phyloP scores from a whole-genome alignment of 2,329 filamentous ascomycete species.

The Trichoderma semiorbis region DNA sequence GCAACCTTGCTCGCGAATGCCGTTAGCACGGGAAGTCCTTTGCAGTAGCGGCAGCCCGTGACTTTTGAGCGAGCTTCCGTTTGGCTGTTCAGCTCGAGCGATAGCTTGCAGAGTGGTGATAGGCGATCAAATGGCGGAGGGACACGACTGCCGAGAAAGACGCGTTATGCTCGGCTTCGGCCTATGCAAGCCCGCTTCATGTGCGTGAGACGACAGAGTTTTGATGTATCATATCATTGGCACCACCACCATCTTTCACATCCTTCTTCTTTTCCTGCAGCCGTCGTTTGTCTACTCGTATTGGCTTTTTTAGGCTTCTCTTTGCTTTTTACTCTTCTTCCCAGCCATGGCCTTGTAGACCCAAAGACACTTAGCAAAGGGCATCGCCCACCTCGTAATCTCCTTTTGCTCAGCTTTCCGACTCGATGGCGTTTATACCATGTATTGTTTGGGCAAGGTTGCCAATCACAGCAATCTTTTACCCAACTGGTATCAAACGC shows the following conservation, averaged over 20 bases:
- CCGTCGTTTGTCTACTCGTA: neutral
- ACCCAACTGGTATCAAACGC: neutral
- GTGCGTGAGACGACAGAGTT: neutral
- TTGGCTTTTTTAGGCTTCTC: neutral
- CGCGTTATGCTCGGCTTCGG: neutral
- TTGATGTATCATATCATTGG: neutral
- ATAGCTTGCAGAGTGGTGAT: neutral
- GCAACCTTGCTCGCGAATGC: neutral
- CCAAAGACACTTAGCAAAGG: neutral
- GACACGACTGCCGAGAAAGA: neutral
- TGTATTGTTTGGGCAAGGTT: neutral
- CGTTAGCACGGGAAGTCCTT: neutral
- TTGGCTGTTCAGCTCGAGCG: neutral
- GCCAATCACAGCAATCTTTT: neutral
- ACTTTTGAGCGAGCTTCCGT: neutral
- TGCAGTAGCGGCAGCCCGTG: slow-evolving; percentile 8
- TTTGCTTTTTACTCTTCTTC: neutral
- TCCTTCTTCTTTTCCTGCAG: neutral
- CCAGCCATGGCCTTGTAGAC: neutral
- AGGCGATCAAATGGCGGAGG: neutral
- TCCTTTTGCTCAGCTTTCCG: neutral
- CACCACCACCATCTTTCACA: neutral
- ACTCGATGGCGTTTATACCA: neutral
- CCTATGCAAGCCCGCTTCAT: neutral
- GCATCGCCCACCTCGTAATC: neutral